Evolutionary conservation across 2,329 filamentous ascomycete species (phyloP).

Genomic region (Alternaria triticimaculans): DNA sequence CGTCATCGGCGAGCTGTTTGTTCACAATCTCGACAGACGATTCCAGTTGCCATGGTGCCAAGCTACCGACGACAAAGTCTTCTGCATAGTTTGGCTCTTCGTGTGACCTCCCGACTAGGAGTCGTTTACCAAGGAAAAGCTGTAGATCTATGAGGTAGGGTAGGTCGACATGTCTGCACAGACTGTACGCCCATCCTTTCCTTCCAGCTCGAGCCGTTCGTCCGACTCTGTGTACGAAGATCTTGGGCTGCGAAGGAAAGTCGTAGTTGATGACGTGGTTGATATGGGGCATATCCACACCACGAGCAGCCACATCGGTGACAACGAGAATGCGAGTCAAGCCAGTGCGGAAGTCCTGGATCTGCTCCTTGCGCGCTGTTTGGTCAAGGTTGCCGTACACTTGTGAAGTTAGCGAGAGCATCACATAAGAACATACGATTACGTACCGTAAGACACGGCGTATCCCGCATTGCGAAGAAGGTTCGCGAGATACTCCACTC

Average conservation of each 20-base stretch:
- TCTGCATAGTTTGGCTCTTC: conserved; percentile 74
- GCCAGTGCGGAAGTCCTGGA: conserved; percentile 86
- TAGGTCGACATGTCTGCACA: conserved; percentile 85
- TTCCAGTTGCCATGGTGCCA: conserved; percentile 77
- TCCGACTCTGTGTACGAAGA: conserved; percentile 95
- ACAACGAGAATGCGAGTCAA: conserved; percentile 91
- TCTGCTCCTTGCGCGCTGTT: conserved; percentile 87
- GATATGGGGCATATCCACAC: conserved; percentile 95
- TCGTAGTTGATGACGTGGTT: conserved; percentile 99
- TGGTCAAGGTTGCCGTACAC: conserved; percentile 96
- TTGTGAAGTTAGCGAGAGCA: conserved; percentile 12
- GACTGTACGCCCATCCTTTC: conserved; percentile 91
- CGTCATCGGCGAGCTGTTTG: conserved; percentile 76
- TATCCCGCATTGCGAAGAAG: conserved; percentile 85
- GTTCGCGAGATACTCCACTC: conserved; percentile 88
- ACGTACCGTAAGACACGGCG: conserved; percentile 74
- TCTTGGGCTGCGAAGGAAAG: conserved; percentile 94
- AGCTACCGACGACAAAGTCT: conserved; percentile 81
- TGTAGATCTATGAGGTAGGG: conserved; percentile 94
- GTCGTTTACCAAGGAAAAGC: conserved; percentile 85
- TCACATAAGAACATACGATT: not conserved
- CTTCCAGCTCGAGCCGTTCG: conserved; percentile 93
- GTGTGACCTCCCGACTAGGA: conserved; percentile 73
- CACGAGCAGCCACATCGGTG: conserved; percentile 94
- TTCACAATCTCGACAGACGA: conserved; percentile 81